A percentile compares a stretch with the other conserved stretches of the same genome.
These are phyloP conservation scores for Paramecium tetraurelia DNA, from an alignment of 73 alveolate species.

Conservation along the genomic window DNA sequence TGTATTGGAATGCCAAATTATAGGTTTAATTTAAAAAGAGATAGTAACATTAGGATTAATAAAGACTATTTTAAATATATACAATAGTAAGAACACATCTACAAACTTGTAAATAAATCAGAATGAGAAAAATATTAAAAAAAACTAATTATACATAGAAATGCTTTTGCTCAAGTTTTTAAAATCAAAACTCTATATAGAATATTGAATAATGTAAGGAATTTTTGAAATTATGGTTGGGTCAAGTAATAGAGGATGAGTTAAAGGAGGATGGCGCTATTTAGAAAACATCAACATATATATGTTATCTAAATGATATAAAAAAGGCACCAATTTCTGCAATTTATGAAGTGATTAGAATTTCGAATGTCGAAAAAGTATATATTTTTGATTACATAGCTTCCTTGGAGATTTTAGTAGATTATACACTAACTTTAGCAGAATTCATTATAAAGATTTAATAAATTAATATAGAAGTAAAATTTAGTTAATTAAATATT, in stretches of 20 bases:
- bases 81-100: neutral
- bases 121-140: neutral
- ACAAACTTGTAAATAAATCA: neutral
- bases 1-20: neutral
- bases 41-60: neutral
- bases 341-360: constrained; percentile 25
- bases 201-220: neutral
- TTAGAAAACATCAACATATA: neutral
- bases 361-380: neutral
- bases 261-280: neutral
- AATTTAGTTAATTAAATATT: neutral
- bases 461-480: neutral
- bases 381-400: neutral
- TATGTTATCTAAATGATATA: neutral
- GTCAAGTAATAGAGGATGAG: neutral
- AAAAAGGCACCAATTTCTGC: constrained; percentile 4
- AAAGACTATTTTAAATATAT: neutral
- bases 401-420: neutral
- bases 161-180: neutral
- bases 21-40: neutral
- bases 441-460: neutral
- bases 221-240: neutral
- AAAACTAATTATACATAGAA: neutral
- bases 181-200: neutral
- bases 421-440: neutral